Base-by-base conservation (phyloP, 495 filamentous ascomycete genomes). In the Apodospora peruviana region DNA sequence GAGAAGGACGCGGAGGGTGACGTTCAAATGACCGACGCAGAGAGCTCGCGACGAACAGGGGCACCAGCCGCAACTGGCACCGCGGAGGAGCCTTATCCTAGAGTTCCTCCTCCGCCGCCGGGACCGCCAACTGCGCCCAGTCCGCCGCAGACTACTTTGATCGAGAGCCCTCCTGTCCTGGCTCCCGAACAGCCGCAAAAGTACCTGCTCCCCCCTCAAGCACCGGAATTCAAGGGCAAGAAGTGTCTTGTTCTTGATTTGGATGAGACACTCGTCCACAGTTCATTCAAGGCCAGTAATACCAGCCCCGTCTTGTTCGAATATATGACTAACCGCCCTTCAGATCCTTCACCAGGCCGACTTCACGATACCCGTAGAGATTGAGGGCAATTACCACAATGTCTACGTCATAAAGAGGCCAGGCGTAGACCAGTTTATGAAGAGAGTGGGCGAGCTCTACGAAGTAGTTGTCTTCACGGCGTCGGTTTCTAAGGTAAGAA, bases 351-450 rank as follows among this genome's bases (percentile, higher is more conserved):
- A 97, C 55, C 91, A 96, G 73, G 94, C 93, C 38, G 93, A 99
- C 71, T 96, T 99, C 59, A 99, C 94, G 11, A 97, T 99, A 63
- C 93, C 93, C 1, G 94, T 99, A 25, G 93, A 99, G 64, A 99
- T 99, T 50, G 93, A 99, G 67, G 93, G 93, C 14, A 93, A 96
- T 64, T 96, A 90, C 62, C 93, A 99, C 67, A 99, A 99, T 56
- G 95, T 99, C 40, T 99, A 99, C 65, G 93, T 99, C 42, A 97
- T 97, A 65, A 99, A 99, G 69, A 82, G 93, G 47, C 93, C 93
- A 19, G 93, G 93, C 22, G 93, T 97, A 14, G 93, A 99, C 62
- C 83, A 91, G 52, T 99, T 99, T 67, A 95, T 99, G 90, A 99
- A 97, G 70, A 78, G 93, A 24, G 90, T 99, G 25, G 93, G 93